Conservation (phyloP, 2,329 filamentous ascomycete species). For the Fusarium albidum region DNA sequence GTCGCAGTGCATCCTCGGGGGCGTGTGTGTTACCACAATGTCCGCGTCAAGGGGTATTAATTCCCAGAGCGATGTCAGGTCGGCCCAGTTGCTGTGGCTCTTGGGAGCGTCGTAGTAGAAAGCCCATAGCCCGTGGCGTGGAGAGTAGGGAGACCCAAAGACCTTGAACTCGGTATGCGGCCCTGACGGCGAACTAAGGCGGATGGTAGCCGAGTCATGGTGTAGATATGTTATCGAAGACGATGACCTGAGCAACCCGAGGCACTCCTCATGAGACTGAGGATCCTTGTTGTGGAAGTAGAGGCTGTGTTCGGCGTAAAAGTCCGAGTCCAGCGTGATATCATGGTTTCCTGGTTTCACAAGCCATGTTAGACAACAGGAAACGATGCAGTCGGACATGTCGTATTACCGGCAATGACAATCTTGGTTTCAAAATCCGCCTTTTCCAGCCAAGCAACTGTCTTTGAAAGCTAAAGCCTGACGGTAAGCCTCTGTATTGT, state of each 20-base stretch:
- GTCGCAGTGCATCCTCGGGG: slow-evolving; percentile 68
- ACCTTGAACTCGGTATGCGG: slow-evolving; percentile 69
- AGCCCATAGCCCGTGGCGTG: slow-evolving; percentile 66
- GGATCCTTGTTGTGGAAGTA: slow-evolving; percentile 65
- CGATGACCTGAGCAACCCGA: slow-evolving; percentile 61
- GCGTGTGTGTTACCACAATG: slow-evolving; percentile 76
- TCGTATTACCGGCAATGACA: slow-evolving; percentile 70
- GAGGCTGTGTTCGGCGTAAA: slow-evolving; percentile 62
- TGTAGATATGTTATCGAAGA: slow-evolving; percentile 70
- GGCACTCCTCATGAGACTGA: slow-evolving; percentile 63
- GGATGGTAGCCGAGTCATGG: slow-evolving; percentile 63
- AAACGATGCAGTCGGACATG: neutral
- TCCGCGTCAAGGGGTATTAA: slow-evolving; percentile 68
- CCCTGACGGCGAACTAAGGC: slow-evolving; percentile 61
- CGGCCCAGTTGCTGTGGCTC: slow-evolving; percentile 20
- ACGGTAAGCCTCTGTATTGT: slow-evolving; percentile 12
- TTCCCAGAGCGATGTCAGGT: slow-evolving; percentile 63
- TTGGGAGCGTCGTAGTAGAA: slow-evolving; percentile 65
- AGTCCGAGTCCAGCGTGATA: slow-evolving; percentile 71
- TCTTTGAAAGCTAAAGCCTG: slow-evolving; percentile 59
- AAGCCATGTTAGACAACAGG: slow-evolving; percentile 14
- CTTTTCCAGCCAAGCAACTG: slow-evolving; percentile 72
- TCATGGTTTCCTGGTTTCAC: slow-evolving; percentile 74
- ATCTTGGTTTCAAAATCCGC: slow-evolving; percentile 75
- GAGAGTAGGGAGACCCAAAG: slow-evolving; percentile 77